phyloP scores from a whole-genome alignment of 208 protist species.

The Acanthamoeba sp. region DNA sequence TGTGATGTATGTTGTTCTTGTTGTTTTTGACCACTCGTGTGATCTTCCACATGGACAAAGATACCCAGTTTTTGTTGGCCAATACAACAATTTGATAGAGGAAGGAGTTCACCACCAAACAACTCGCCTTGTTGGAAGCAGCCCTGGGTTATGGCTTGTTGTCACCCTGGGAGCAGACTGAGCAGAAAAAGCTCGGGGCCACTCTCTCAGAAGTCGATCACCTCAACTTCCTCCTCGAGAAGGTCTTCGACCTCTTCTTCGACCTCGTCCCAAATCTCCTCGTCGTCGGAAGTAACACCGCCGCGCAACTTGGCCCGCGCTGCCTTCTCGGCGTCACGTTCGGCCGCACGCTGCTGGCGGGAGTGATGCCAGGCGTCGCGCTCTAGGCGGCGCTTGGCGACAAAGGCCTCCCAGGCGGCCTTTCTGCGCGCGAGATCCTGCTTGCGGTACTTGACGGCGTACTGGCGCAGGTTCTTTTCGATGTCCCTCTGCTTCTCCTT shows the following conservation, averaged over 20 bases:
- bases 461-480: constrained; percentile 28
- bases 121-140: too few relatives aligned
- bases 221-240: constrained; percentile 31
- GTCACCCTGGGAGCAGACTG: too few relatives aligned
- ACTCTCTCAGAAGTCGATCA: constrained; percentile 28
- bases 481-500: constrained; percentile 34
- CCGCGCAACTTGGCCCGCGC: background rate
- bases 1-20: too few relatives aligned
- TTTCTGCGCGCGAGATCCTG: constrained; percentile 14
- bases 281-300: background rate
- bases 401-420: background rate
- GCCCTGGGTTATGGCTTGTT: too few relatives aligned
- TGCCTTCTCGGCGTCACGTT: background rate
- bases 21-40: too few relatives aligned
- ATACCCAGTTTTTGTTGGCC: too few relatives aligned
- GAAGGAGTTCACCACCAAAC: too few relatives aligned
- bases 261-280: background rate
- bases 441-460: constrained; percentile 27
- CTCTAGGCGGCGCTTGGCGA: constrained; percentile 8
- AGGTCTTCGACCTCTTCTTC: constrained; percentile 40
- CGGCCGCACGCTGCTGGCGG: background rate
- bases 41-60: too few relatives aligned
- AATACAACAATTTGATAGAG: too few relatives aligned
- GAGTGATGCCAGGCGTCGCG: background rate
- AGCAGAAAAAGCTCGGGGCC: too few relatives aligned